Evolutionary conservation across 1,139 yeast species (phyloP).

Genomic region (Magnusiomyces magnusii): DNA sequence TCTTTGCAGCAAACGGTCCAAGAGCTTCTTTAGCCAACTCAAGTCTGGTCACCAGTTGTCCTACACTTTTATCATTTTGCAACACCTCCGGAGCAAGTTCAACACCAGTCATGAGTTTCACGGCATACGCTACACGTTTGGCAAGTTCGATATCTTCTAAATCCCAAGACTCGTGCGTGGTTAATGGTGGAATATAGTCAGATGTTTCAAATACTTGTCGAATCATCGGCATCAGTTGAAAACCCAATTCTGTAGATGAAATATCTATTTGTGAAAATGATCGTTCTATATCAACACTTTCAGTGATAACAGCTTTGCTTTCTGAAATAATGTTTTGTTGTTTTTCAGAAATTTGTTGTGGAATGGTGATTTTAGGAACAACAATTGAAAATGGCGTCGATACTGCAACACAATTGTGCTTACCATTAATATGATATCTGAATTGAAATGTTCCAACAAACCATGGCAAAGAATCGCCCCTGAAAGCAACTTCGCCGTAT

Average conservation of each 20-base stretch:
- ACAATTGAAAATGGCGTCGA: constrained; percentile 67
- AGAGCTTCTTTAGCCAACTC: constrained; percentile 27
- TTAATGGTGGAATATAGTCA: constrained; percentile 22
- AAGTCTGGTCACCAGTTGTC: constrained; percentile 28
- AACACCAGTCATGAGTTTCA: constrained; percentile 29
- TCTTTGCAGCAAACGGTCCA: constrained; percentile 24
- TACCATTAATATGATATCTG: constrained; percentile 62
- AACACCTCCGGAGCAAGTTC: constrained; percentile 33
- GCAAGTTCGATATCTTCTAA: constrained; percentile 24
- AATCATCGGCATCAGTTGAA: constrained; percentile 23
- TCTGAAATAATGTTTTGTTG: too few species aligned
- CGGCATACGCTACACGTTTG: constrained; percentile 28
- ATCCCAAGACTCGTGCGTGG: constrained; percentile 25
- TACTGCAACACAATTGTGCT: constrained; percentile 62
- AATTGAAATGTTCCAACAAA: constrained; percentile 70
- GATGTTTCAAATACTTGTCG: constrained; percentile 21
- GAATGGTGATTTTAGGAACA: constrained; percentile 28
- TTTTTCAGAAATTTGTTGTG: constrained; percentile 25
- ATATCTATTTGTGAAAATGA: background rate
- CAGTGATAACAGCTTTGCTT: background rate
- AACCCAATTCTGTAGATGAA: constrained; percentile 26
- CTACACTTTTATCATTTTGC: constrained; percentile 27
- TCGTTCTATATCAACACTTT: background rate
- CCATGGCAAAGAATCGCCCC: constrained; percentile 49
- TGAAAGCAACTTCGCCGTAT: constrained; percentile 48